These are phyloP conservation scores for Botrytis medusae DNA, from an alignment of 2,329 filamentous ascomycete genomes.

Conservation along the genomic window DNA sequence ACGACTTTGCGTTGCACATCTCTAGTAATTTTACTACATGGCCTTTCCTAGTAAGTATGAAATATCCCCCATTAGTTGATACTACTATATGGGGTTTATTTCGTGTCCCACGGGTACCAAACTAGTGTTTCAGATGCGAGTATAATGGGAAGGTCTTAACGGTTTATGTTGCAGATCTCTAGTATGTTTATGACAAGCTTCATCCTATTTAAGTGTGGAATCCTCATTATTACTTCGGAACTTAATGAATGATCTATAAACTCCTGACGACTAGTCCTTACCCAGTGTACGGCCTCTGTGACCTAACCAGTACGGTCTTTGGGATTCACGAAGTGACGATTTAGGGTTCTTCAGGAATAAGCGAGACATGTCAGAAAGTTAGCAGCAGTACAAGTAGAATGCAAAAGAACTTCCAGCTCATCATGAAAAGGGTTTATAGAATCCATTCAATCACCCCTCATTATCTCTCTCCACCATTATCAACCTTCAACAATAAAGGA, in stretches of 20 bases:
- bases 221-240: neutral
- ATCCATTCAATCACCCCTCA: neutral
- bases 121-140: neutral
- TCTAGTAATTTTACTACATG: neutral
- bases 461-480: neutral
- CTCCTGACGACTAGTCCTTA: rapidly evolving
- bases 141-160: neutral
- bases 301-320: neutral
- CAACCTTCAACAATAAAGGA: neutral
- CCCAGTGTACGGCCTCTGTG: neutral
- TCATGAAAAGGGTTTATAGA: rapidly evolving
- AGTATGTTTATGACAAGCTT: neutral
- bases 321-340: neutral
- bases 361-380: neutral
- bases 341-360: neutral
- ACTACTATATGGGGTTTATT: neutral
- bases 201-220: neutral
- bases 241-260: too few relatives aligned
- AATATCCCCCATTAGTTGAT: neutral
- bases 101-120: neutral
- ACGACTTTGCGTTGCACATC: neutral
- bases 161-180: neutral
- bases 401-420: neutral
- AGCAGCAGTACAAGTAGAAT: neutral
- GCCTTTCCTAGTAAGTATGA: neutral